Percentiles rank a stretch among this genome's conserved stretches.
Evolutionary conservation across 805 yeast genomes (phyloP).

Genomic region (Saccharomycopsis lassenensis): DNA sequence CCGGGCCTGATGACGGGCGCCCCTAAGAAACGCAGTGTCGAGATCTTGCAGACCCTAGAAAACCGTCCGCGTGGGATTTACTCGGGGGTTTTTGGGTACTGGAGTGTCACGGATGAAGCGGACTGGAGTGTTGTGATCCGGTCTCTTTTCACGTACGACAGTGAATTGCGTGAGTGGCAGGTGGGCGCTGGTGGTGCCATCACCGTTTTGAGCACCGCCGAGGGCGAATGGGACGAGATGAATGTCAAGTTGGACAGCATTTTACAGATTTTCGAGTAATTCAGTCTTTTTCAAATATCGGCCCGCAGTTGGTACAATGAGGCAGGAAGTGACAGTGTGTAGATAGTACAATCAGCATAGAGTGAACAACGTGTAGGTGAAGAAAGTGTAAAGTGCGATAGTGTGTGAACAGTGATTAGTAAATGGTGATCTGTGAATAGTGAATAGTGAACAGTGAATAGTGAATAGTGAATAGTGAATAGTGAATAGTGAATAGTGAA

Average conservation of each 20-base stretch:
- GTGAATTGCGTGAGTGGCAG: slow-evolving; percentile 51
- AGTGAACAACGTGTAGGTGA: no score
- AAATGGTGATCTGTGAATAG: no score
- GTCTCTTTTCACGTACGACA: slow-evolving; percentile 57
- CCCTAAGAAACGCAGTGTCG: slow-evolving; percentile 88
- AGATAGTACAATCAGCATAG: no score
- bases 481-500: no score
- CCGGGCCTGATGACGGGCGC: slow-evolving; percentile 99
- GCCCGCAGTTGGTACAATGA: no score
- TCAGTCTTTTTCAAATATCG: no score
- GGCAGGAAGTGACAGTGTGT: no score
- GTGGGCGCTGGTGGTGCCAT: slow-evolving; percentile 99
- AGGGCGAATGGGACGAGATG: slow-evolving; percentile 92
- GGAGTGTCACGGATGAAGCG: slow-evolving; percentile 77
- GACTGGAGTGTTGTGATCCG: slow-evolving; percentile 97
- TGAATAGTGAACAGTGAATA: no score
- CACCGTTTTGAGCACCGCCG: slow-evolving; percentile 73
- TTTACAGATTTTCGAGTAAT: slow-evolving; percentile 46
- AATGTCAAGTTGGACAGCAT: slow-evolving; percentile 68
- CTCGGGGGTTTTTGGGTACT: slow-evolving; percentile 92
- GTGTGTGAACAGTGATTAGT: no score
- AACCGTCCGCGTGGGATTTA: slow-evolving; percentile 61
- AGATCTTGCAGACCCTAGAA: slow-evolving; percentile 44
- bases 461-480: no score
- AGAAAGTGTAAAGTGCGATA: no score